phyloP scores from a whole-genome alignment of 2,329 filamentous ascomycete species.

The Exophiala calicioides region DNA sequence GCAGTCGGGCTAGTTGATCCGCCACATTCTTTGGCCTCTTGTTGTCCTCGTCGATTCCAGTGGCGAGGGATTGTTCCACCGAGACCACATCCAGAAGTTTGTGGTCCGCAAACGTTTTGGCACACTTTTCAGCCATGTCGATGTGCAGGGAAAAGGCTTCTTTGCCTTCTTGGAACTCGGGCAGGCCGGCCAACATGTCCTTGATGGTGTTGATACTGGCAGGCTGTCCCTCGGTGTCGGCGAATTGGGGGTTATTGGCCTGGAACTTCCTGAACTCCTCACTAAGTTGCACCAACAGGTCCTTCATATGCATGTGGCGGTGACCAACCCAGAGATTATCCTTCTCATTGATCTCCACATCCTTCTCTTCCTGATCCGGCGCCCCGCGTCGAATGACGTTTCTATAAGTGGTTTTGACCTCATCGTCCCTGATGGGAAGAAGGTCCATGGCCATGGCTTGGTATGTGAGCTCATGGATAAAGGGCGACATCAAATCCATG shows the following conservation, averaged over 20 bases:
- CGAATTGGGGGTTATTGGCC: slow-evolving; percentile 87
- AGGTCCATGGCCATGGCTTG: slow-evolving; percentile 98
- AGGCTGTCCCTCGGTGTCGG: slow-evolving; percentile 67
- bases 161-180: slow-evolving; percentile 94
- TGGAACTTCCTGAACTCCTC: slow-evolving; percentile 91
- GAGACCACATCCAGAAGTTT: slow-evolving; percentile 86
- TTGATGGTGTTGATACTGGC: slow-evolving; percentile 87
- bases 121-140: slow-evolving; percentile 95
- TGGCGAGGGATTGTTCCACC: slow-evolving; percentile 86
- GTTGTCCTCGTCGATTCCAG: slow-evolving; percentile 88
- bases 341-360: slow-evolving; percentile 86
- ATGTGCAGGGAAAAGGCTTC: slow-evolving; percentile 92
- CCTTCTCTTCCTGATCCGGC: slow-evolving; percentile 73
- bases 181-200: slow-evolving; percentile 93
- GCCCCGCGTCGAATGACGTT: slow-evolving; percentile 76
- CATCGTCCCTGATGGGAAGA: slow-evolving; percentile 77
- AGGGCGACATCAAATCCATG: slow-evolving; percentile 85
- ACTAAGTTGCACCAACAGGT: slow-evolving; percentile 91
- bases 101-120: slow-evolving; percentile 83
- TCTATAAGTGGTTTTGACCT: slow-evolving; percentile 83
- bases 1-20: slow-evolving; percentile 78
- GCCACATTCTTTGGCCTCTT: slow-evolving; percentile 87
- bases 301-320: slow-evolving; percentile 94
- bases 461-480: slow-evolving; percentile 96
- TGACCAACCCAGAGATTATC: slow-evolving; percentile 96